Conservation (phyloP, 2,329 filamentous ascomycete species). For the Aciculosporium take region DNA sequence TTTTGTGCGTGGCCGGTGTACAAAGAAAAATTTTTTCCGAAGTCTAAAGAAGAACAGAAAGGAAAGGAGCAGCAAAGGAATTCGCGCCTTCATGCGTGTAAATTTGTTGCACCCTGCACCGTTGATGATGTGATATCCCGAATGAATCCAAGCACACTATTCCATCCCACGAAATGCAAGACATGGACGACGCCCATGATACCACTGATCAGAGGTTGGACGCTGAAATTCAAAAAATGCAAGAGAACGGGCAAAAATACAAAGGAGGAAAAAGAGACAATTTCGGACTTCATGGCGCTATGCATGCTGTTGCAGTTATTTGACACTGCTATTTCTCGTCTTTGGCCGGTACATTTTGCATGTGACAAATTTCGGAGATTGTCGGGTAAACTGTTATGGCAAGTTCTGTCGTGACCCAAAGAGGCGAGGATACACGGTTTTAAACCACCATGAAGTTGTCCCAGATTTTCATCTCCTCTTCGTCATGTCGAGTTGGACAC, state of each 20-base stretch:
- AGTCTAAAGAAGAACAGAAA: not conserved
- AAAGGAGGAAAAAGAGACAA: not conserved
- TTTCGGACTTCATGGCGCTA: not conserved
- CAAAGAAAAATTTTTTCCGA: not conserved
- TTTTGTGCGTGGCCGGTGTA: not conserved
- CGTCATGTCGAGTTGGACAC: not conserved
- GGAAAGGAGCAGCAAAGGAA: not conserved
- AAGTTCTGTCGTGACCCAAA: no score
- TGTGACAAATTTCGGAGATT: not conserved
- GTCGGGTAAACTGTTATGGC: no score
- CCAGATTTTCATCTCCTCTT: not conserved
- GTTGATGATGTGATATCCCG: not conserved
- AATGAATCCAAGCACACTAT: not conserved
- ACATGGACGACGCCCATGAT: not conserved
- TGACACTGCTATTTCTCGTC: not conserved
- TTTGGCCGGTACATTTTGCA: not conserved
- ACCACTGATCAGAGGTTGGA: not conserved
- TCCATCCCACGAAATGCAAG: not conserved
- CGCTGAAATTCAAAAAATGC: not conserved
- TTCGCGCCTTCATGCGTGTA: not conserved
- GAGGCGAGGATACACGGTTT: not conserved
- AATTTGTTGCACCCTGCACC: not conserved
- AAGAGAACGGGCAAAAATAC: not conserved
- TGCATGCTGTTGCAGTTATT: not conserved
- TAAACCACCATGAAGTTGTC: no score